phyloP scores from a whole-genome alignment of 371 early-diverging fungal genomes.

The Lichtheimia corymbifera region DNA sequence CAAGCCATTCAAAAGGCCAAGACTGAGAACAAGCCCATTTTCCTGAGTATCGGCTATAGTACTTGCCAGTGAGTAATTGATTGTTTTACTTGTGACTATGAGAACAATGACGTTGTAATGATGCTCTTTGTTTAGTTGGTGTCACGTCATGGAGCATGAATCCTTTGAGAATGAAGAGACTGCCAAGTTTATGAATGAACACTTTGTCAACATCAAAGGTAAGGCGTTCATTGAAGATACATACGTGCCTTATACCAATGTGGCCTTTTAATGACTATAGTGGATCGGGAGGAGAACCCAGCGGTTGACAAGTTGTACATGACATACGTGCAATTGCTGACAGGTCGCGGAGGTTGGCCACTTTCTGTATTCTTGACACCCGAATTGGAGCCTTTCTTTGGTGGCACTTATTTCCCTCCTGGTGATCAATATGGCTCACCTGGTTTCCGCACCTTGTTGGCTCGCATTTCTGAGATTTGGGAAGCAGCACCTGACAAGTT shows the following conservation, averaged over 20 bases:
- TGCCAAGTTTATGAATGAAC: slow-evolving; percentile 60
- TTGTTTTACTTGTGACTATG: neutral
- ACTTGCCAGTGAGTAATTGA: slow-evolving; percentile 58
- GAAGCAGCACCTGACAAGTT: slow-evolving; percentile 37
- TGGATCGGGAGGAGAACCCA: slow-evolving; percentile 64
- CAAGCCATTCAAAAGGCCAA: slow-evolving; percentile 62
- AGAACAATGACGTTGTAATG: neutral
- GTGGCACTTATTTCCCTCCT: slow-evolving; percentile 72
- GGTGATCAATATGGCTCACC: slow-evolving; percentile 51
- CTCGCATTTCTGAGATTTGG: slow-evolving; percentile 51
- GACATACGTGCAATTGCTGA: slow-evolving; percentile 48
- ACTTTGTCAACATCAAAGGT: slow-evolving; percentile 67
- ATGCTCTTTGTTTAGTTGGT: slow-evolving; percentile 48
- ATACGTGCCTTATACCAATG: neutral
- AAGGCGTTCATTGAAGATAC: neutral
- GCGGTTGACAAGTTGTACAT: slow-evolving; percentile 70
- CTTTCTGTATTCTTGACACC: slow-evolving; percentile 67
- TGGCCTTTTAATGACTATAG: slow-evolving; percentile 11
- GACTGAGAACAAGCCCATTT: slow-evolving; percentile 61
- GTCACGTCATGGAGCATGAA: slow-evolving; percentile 73
- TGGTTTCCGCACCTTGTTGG: slow-evolving; percentile 52
- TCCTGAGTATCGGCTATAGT: slow-evolving; percentile 68
- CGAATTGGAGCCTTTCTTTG: slow-evolving; percentile 64
- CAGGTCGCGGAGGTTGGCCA: slow-evolving; percentile 69
- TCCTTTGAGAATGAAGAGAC: slow-evolving; percentile 59